Evolutionary conservation across 495 filamentous ascomycete species (phyloP).

Genomic region (Penicillium ochrochloron): DNA sequence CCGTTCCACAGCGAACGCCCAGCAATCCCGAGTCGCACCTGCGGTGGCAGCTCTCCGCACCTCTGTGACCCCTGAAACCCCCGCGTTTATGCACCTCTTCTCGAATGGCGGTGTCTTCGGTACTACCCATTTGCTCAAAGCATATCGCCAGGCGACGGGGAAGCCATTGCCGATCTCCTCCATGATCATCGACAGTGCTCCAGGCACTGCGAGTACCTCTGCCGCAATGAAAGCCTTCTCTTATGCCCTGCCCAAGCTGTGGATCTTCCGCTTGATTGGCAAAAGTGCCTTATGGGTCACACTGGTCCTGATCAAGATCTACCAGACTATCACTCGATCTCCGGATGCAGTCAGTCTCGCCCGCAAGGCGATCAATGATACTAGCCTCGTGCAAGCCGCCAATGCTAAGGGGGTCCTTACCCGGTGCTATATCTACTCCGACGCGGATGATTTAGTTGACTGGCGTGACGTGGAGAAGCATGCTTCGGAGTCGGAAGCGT

Average conservation of each 20-base stretch:
- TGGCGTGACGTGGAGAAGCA: conserved; percentile 48
- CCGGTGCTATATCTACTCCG: conserved; percentile 53
- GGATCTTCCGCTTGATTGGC: conserved; percentile 38
- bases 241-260: conserved; percentile 39
- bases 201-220: conserved; percentile 38
- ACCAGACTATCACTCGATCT: conserved; percentile 21
- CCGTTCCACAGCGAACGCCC: conserved; percentile 30
- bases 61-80: conserved; percentile 25
- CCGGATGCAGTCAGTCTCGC: conserved; percentile 35
- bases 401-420: conserved; percentile 20
- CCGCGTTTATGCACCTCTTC: conserved; percentile 49
- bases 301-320: conserved; percentile 23
- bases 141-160: conserved; percentile 40
- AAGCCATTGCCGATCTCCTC: conserved; percentile 38
- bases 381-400: conserved; percentile 29
- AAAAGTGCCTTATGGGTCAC: conserved; percentile 33
- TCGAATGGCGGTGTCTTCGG: conserved; percentile 49
- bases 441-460: conserved; percentile 47
- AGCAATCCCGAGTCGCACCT: conserved; percentile 38
- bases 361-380: conserved; percentile 38
- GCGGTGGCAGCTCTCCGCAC: conserved; percentile 43
- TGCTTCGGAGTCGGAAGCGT: conserved; percentile 41
- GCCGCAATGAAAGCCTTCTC: conserved; percentile 41
- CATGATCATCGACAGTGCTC: conserved; percentile 49
- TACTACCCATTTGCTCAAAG: conserved; percentile 36